Conservation (phyloP, 192 early-diverging fungal species). For the Ambispora gerdemannii region DNA sequence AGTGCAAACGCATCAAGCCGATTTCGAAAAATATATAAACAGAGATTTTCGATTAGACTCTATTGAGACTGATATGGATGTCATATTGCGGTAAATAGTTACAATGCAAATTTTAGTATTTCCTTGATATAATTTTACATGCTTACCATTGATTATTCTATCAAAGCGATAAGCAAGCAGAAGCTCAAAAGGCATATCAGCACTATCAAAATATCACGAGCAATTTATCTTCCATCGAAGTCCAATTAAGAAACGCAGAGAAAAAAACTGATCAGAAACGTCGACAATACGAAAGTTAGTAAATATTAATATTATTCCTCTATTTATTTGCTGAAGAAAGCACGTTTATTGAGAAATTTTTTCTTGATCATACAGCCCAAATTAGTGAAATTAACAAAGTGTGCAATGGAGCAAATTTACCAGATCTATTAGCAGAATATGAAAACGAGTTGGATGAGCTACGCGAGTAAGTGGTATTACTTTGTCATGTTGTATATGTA, state of each 20-base stretch:
- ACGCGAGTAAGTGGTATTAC: constrained; percentile 48
- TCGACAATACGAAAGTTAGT: background rate
- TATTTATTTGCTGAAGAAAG: too few relatives aligned
- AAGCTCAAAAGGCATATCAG: too few relatives aligned
- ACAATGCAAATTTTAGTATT: too few relatives aligned
- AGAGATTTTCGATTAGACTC: background rate
- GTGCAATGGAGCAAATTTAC: constrained; percentile 27
- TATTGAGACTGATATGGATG: constrained; percentile 25
- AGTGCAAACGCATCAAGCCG: background rate
- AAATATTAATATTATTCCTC: background rate
- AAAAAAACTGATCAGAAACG: constrained; percentile 2
- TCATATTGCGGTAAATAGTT: constrained; percentile 15
- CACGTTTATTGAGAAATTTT: background rate
- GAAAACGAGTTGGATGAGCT: constrained; percentile 41
- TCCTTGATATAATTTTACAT: too few relatives aligned
- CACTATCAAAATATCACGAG: too few relatives aligned
- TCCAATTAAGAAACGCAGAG: constrained; percentile 25
- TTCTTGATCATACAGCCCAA: constrained; percentile 13
- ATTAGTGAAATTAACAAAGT: constrained; percentile 10
- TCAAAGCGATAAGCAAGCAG: too few relatives aligned
- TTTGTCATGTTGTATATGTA: too few relatives aligned
- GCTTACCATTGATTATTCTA: too few relatives aligned
- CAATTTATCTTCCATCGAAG: constrained; percentile 24
- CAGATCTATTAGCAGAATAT: constrained; percentile 29
- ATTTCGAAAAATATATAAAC: background rate